Evolutionary conservation across 257 asterid genomes (phyloP).

Genomic region (Fraxinus excelsior): DNA sequence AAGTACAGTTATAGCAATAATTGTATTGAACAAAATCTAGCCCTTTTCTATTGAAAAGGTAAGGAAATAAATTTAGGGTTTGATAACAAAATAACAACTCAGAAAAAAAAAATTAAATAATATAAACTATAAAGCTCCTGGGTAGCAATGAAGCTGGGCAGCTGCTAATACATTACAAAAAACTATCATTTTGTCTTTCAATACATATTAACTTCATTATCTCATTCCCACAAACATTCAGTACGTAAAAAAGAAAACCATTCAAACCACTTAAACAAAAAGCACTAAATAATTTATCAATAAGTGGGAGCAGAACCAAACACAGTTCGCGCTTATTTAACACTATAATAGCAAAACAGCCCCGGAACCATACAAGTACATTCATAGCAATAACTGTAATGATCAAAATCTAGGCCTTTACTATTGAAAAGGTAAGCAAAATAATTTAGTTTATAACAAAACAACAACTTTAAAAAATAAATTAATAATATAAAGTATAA

Average conservation of each 20-base stretch:
- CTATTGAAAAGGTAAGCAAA: background rate
- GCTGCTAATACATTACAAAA: constrained; percentile 67
- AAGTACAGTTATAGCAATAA: background rate
- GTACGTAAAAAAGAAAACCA: background rate
- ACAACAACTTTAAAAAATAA: background rate
- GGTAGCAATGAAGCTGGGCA: constrained; percentile 38
- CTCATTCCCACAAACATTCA: background rate
- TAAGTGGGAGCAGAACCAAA: background rate
- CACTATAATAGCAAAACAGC: background rate
- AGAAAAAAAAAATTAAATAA: background rate
- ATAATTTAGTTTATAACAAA: background rate
- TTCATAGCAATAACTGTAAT: background rate
- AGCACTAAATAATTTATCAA: background rate
- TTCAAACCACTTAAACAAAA: background rate
- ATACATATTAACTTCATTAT: constrained; percentile 25
- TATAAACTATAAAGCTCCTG: background rate
- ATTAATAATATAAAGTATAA: background rate
- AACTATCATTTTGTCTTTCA: constrained; percentile 58
- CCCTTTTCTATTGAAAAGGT: background rate
- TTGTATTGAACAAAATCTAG: background rate
- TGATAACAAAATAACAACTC: background rate
- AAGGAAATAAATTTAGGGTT: background rate
- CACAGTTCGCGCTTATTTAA: background rate
- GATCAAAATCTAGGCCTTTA: background rate
- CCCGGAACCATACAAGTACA: background rate